Base-by-base conservation (phyloP, 768 basidiomycete species). In the Coprinopsis sp. region DNA sequence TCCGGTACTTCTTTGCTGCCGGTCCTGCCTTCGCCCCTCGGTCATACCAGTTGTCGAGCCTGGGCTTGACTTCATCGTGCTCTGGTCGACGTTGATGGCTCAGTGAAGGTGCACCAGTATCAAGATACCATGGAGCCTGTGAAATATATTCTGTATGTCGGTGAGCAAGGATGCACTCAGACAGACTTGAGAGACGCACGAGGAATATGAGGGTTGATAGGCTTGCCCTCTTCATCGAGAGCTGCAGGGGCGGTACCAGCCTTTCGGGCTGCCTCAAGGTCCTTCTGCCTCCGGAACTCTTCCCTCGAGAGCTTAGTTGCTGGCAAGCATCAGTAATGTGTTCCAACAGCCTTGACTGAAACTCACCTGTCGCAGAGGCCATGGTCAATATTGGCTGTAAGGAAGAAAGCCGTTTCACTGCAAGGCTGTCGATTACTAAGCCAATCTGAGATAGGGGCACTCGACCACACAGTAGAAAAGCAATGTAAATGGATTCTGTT, bases 181-280 rank as follows among this genome's bases (percentile, higher is more conserved):
- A 34, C 19, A 42, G 11, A 4, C 31, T n/a, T 41, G 14, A 36
- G 10, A 24, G 4, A 73, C 88, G 51, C 55, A 93, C 93, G 91
- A 61, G 96, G 96, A 70, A 99, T 98, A 66, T 99, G 96, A 27
- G 96, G 96, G 60, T 98, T 99, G 70, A 99, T 98, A 40, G 92
- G 83, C 58, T 79, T 84, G 42, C 96, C 96, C 64, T 96, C 87
- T 64, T 92, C 89, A 61, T 99, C 96, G 25, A 96, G 74, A 24
- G 92, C 94, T 21, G 95, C 91, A 18, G 94, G 91, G 11, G 94
- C 96, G 8, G 95, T 98, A 67, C 96, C 95, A 29, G 95, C 96
- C 71, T 97, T 98, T 45, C 95, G 88, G 49, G 95, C 95, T 4
- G 95, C 95, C 66, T 97, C 95, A 46, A 98, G 82, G 63, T 97